Base-by-base conservation (phyloP, 129 eudicot genomes). In the Chrysanthemum makinoi region DNA sequence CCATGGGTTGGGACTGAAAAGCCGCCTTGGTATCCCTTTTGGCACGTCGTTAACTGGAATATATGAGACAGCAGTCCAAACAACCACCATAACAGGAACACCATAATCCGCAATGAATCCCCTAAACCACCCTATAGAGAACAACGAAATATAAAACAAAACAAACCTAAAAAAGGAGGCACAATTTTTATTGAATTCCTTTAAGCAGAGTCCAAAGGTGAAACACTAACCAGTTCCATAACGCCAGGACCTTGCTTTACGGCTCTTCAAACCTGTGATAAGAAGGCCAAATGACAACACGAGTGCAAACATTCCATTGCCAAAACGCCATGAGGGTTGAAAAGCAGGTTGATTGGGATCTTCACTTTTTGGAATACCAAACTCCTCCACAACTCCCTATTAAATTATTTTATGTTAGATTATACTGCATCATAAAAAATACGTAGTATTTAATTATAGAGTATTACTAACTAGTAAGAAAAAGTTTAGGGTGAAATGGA, bases 191-290 rank as follows among this genome's bases (percentile, higher is more conserved):
- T 62, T 28, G 35, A 30, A 6, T 14, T 74, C 15, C 24, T 48
- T 19, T 53, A 43, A 30, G 19, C 63, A 30, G 5, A 53, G 56
- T 65, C 43, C 3, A 54, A 72, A 24, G 46, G 58, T 66, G 51
- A 69, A 68, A 70, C 16, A 62, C 65, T 67, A 44, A 93, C 98
- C 98, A 56, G 95, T 49, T 39, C 98, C 98, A 77, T 93, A 93
- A 51, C 98, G 95, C 98, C 98, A 93, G 12, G 96, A 89, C 77
- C 98, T 82, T 79, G 98, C 98, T 72, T 87, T 93, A 16, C 98
- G 92, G 82, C 96, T 93, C 75, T 78, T 87, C 77, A 93, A 81
- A 68, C 92, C 95, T 66, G 95, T 89, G 54, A 89, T 81, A 69
- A 93, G 95, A 76, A 93, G 98, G 15, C 98, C 98, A 73, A 93